Base-by-base conservation (phyloP, 2,329 filamentous ascomycete species). In the Xylariaceae sp. region DNA sequence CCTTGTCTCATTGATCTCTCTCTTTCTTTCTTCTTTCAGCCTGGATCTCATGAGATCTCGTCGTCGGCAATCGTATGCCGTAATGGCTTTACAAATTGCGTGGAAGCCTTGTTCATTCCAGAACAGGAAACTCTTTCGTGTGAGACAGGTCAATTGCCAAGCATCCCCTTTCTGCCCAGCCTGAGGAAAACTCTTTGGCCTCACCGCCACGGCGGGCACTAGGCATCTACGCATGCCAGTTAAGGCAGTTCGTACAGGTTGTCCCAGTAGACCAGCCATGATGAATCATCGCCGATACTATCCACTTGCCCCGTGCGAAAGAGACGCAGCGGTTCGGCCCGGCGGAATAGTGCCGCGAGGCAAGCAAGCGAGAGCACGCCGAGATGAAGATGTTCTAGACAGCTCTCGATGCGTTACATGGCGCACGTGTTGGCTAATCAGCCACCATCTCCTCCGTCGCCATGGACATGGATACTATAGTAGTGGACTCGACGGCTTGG, bases 291-390 rank as follows among this genome's bases (percentile, higher is more conserved):
- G n/a, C n/a, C n/a, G n/a, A n/a, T 18, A 13, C 21, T 39, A n/a
- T 35, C 36, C n/a, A 11, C 16, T 11, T 44, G 7, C 20, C 40
- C 18, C n/a, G n/a, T n/a, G n/a, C 20, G 5, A 29, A 32, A 23
- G n/a, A 13, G 40, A 29, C 21, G 29, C 32, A 29, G 36, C 43
- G 49, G 49, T 26, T 26, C 49, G 49, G 49, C 33, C 49, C 40
- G 49, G 39, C 49, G 49, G 49, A 40, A 33, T 40, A 21, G 15
- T 45, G 40, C 49, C 41, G 33, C 49, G 49, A 51, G 18, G 10
- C 16, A 45, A 36, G 18, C 21, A 32, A 51, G 32, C 13, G 29
- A 29, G 24, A 3, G 42, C 30, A 20, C 10, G 45, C 41, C 10
- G 11, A n/a, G 11, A 8, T 27, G 16, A 26, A n/a, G 8, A 26